Base-by-base conservation (phyloP, 768 basidiomycete species). In the Trametes cingulata region DNA sequence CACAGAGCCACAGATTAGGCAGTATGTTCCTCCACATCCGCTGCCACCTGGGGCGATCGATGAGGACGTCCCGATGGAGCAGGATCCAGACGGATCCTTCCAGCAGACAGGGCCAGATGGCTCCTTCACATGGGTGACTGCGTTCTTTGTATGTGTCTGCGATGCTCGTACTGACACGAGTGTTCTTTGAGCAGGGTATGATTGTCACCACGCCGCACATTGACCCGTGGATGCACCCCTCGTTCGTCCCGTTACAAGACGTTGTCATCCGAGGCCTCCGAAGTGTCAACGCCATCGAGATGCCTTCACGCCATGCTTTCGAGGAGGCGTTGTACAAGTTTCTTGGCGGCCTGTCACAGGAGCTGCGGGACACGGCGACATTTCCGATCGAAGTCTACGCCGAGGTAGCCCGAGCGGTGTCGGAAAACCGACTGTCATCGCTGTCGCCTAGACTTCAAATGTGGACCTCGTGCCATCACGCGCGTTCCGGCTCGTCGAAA, bases 181-280 rank as follows among this genome's bases (percentile, higher is more conserved):
- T 76, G 74, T 22, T 78, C 8, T 72, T 76, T 55, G 60, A 61
- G 56, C 54, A 69, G 63, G 76, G 74, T 22, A 68, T 74, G 63
- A 65, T 76, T 19, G 65, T 76, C 36, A 76, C 77, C 14, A 77
- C 74, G 49, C 72, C 79, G 19, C 74, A 73, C 49, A 69, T 85
- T 53, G 81, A 86, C 63, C 82, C 84, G 4, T 89, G 88, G 88
- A 69, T 65, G 48, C 80, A 86, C 63, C 77, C 80, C 3, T 72
- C 78, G 10, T 88, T 88, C 66, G 77, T 81, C 24, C 81, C 86
- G 2, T 82, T 90, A 50, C 87, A 87, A 3, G 76, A 82, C 48
- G 69, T 73, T 62, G 76, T 90, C 58, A 66, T 81, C 64, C 73
- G 87, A 70, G 72, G 82, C 65, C 78, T 95, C 67, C 72, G 71